Evolutionary conservation across 768 basidiomycete species (phyloP).

Genomic region (Galerina sulciceps): DNA sequence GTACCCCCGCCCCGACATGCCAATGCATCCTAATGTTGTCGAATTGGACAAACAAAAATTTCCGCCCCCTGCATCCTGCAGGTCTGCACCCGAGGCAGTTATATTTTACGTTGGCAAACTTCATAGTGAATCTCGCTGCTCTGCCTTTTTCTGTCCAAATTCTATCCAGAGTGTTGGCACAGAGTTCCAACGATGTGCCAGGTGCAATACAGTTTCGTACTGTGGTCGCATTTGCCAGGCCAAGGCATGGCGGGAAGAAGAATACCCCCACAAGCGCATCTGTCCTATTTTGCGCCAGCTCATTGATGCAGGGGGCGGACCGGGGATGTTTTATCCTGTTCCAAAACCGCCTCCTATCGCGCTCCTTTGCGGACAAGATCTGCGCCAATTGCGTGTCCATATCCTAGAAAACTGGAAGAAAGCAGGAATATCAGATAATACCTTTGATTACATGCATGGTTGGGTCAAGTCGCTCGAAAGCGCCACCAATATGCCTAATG

Average conservation of each 20-base stretch:
- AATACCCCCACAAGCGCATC: constrained; percentile 11
- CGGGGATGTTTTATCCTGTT: no score
- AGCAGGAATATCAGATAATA: not conserved
- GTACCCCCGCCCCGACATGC: constrained; percentile 7
- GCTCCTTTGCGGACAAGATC: not conserved
- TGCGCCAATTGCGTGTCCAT: not conserved
- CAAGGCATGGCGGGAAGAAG: constrained; percentile 12
- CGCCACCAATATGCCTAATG: constrained; percentile 3
- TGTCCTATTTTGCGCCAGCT: constrained; percentile 2
- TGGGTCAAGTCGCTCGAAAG: not conserved
- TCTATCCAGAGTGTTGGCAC: constrained; percentile 6
- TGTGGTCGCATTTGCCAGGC: constrained; percentile 14
- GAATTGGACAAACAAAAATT: not conserved
- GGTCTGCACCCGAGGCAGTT: not conserved
- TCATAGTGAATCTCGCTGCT: constrained; percentile 7
- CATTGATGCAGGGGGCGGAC: constrained; percentile 3
- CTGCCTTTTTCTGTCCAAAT: constrained; percentile 6
- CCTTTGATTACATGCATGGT: not conserved
- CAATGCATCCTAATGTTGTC: constrained; percentile 4
- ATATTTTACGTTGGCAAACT: not conserved
- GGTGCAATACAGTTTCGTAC: constrained; percentile 8
- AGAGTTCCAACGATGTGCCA: constrained; percentile 10
- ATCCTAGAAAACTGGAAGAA: not conserved
- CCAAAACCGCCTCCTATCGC: no score
- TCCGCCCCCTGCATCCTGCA: not conserved